Conservation (phyloP, 768 basidiomycete genomes). For the Lanmaoa pseudosensibilis region DNA sequence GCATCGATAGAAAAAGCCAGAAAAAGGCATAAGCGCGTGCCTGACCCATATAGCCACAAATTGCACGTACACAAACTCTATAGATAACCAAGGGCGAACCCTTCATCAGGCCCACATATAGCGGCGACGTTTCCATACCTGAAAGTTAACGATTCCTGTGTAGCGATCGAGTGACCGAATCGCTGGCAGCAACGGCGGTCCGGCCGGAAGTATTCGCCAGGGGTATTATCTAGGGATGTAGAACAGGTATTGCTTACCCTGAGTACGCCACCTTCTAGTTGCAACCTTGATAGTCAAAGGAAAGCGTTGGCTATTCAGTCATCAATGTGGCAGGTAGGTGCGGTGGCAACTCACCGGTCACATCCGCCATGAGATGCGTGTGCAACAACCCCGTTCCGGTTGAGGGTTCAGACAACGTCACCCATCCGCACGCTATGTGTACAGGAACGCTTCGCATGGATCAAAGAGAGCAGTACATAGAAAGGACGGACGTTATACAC, state of each 20-base stretch:
- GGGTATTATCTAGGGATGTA: slow-evolving; percentile 15
- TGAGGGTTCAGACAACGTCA: slow-evolving; percentile 26
- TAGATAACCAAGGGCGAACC: slow-evolving; percentile 14
- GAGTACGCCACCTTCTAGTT: slow-evolving; percentile 21
- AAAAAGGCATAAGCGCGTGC: slow-evolving; percentile 18
- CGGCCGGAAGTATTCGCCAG: slow-evolving; percentile 17
- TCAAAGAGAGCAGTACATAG: slow-evolving; percentile 19
- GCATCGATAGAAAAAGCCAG: slow-evolving; percentile 1
- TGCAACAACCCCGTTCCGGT: slow-evolving; percentile 12
- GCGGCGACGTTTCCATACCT: slow-evolving; percentile 11
- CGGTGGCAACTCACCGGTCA: slow-evolving; percentile 26
- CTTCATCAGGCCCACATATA: slow-evolving; percentile 7
- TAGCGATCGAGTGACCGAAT: slow-evolving; percentile 5
- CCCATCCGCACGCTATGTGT: slow-evolving; percentile 10
- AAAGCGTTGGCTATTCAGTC: slow-evolving; percentile 6
- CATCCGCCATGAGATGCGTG: slow-evolving; percentile 19
- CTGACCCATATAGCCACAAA: slow-evolving; percentile 14
- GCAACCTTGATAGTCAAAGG: slow-evolving; percentile 20
- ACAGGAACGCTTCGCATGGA: slow-evolving; percentile 30
- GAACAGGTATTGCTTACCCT: slow-evolving; percentile 17
- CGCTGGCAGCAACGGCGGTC: slow-evolving; percentile 7
- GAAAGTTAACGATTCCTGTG: slow-evolving; percentile 2
- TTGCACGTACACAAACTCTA: slow-evolving; percentile 2
- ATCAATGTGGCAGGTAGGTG: slow-evolving; percentile 21
- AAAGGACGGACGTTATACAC: slow-evolving; percentile 24